Percentiles rank a stretch among this genome's conserved stretches.
Conservation (phyloP, 2,329 filamentous ascomycete genomes). For the Parasarocladium wereldwijsianum region DNA sequence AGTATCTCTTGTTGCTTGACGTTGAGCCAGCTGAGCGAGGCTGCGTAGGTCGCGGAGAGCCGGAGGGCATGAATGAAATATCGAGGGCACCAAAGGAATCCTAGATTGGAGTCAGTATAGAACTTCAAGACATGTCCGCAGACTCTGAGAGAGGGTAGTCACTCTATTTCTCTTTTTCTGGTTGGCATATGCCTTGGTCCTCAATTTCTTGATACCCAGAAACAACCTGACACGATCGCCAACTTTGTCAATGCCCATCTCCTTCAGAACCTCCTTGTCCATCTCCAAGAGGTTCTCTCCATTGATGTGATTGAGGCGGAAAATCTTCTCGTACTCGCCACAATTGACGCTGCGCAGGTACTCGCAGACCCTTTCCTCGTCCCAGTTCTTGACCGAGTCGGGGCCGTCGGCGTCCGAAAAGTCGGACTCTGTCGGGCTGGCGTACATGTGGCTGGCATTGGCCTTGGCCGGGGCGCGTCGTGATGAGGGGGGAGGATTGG, state of each 20-base stretch:
- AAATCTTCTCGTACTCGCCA: conserved; percentile 81
- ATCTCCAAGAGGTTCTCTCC: conserved; percentile 94
- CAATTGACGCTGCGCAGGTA: conserved; percentile 88
- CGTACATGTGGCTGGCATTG: conserved; percentile 42
- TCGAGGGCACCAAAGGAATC: conserved; percentile 77
- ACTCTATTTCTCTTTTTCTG: conserved; percentile 79
- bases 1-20: conserved; percentile 56
- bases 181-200: conserved; percentile 61
- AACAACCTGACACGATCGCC: conserved; percentile 90
- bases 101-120: conserved; percentile 24
- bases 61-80: conserved; percentile 26
- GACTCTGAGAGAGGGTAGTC: conserved; percentile 17
- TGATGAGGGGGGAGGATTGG: conserved; percentile 32
- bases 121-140: background rate
- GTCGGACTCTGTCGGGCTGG: conserved; percentile 81
- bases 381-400: conserved; percentile 71
- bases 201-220: conserved; percentile 68
- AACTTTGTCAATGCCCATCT: conserved; percentile 97
- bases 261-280: conserved; percentile 89
- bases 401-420: conserved; percentile 73
- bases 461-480: conserved; percentile 36
- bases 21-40: conserved; percentile 6
- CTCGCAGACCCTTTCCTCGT: conserved; percentile 80
- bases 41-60: conserved; percentile 37
- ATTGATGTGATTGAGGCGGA: conserved; percentile 89